Evolutionary conservation across 2,329 filamentous ascomycete species (phyloP).

Genomic region (Annulohypoxylon truncatum): DNA sequence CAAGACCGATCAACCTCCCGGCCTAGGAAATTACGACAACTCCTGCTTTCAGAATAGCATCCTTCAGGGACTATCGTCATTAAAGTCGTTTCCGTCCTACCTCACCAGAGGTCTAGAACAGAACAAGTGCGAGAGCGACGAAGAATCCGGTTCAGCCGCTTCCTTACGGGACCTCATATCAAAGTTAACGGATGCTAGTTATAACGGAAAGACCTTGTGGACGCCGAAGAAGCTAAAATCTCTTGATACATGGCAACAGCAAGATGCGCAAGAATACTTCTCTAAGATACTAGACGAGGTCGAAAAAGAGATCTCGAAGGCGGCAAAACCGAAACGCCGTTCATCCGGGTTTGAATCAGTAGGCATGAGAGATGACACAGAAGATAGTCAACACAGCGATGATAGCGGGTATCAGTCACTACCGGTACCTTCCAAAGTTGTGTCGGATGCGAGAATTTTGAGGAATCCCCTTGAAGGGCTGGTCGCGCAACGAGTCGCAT

Average conservation of each 20-base stretch:
- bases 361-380: slow-evolving; percentile 55
- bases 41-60: slow-evolving; percentile 99
- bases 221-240: slow-evolving; percentile 84
- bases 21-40: slow-evolving; percentile 91
- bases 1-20: slow-evolving; percentile 64
- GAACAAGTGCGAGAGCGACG: slow-evolving; percentile 44
- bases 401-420: slow-evolving; percentile 68
- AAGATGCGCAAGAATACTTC: slow-evolving; percentile 98
- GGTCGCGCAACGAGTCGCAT: slow-evolving; percentile 88
- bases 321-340: slow-evolving; percentile 51
- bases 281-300: slow-evolving; percentile 88
- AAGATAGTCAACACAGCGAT: slow-evolving; percentile 63
- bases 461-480: slow-evolving; percentile 89
- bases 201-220: slow-evolving; percentile 83
- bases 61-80: slow-evolving; percentile 83
- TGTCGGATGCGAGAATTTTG: slow-evolving; percentile 53
- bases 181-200: slow-evolving; percentile 75
- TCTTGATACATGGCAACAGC: slow-evolving; percentile 95
- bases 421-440: slow-evolving; percentile 52
- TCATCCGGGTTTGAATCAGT: slow-evolving; percentile 57
- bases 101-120: slow-evolving; percentile 60
- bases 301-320: slow-evolving; percentile 77
- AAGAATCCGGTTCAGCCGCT: slow-evolving; percentile 55
- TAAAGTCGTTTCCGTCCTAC: slow-evolving; percentile 76
- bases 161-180: slow-evolving; percentile 73